These are phyloP conservation scores for Pseudogymnoascus sp. DNA, from an alignment of 2,329 filamentous ascomycete species.

Conservation along the genomic window DNA sequence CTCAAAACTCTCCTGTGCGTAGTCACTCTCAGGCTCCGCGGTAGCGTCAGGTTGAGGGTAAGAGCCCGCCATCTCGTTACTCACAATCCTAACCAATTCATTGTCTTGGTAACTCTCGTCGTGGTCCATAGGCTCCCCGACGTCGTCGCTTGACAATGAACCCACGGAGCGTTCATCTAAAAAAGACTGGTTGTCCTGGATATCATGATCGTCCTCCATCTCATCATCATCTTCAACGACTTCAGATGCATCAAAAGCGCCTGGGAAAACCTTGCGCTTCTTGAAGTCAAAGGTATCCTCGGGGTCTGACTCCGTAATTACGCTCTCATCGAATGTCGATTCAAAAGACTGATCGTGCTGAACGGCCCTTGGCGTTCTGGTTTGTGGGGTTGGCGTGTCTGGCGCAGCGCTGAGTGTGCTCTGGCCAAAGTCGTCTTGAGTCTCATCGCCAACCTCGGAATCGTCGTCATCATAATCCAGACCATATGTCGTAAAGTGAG, in stretches of 20 bases:
- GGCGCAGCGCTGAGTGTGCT: slow-evolving; percentile 43
- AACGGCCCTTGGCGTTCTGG: slow-evolving; percentile 20
- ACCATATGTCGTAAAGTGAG: slow-evolving; percentile 94
- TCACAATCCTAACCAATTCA: slow-evolving; percentile 69
- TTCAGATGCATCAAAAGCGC: slow-evolving; percentile 66
- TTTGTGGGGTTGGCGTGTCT: slow-evolving; percentile 38
- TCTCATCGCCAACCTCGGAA: slow-evolving; percentile 55
- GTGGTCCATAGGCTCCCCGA: slow-evolving; percentile 52
- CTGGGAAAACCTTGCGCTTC: slow-evolving; percentile 54
- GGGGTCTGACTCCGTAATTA: slow-evolving; percentile 28
- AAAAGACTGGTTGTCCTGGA: slow-evolving; percentile 64
- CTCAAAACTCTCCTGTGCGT: slow-evolving; percentile 33
- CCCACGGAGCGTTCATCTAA: slow-evolving; percentile 87
- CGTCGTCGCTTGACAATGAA: slow-evolving; percentile 56
- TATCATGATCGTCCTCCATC: slow-evolving; percentile 37
- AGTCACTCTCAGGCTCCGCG: slow-evolving; percentile 63
- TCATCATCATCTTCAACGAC: slow-evolving; percentile 50
- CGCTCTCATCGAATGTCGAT: slow-evolving; percentile 34
- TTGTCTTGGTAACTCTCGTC: slow-evolving; percentile 63
- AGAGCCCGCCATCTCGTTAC: slow-evolving; percentile 72
- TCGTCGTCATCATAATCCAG: slow-evolving; percentile 62
- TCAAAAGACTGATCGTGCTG: slow-evolving; percentile 27
- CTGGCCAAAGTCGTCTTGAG: slow-evolving; percentile 39
- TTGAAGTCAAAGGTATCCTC: slow-evolving; percentile 33
- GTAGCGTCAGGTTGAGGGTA: slow-evolving; percentile 67